These are phyloP conservation scores for Colletotrichum agaves DNA, from an alignment of 2,329 filamentous ascomycete genomes.

Conservation along the genomic window DNA sequence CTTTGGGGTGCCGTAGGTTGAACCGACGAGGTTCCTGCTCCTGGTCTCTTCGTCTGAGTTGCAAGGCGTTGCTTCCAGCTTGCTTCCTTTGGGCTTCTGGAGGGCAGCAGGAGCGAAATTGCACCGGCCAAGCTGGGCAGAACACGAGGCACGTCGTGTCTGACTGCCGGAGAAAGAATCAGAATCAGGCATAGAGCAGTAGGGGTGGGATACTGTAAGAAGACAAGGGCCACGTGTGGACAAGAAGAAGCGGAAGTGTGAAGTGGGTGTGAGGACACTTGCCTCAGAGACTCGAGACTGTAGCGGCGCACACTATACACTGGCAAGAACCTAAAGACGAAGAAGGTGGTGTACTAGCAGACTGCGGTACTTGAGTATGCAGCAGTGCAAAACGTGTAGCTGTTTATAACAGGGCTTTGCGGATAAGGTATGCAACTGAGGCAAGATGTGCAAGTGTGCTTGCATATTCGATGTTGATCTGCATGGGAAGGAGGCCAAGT, in stretches of 20 bases:
- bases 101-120: slow-evolving; percentile 27
- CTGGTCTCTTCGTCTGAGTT: slow-evolving; percentile 12
- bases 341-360: background rate
- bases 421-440: slow-evolving; percentile 17
- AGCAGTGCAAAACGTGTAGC: background rate
- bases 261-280: background rate
- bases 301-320: slow-evolving; percentile 3
- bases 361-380: background rate
- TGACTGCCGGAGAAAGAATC: slow-evolving; percentile 34
- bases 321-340: slow-evolving; percentile 12
- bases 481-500: slow-evolving; percentile 27
- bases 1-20: background rate
- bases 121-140: slow-evolving; percentile 27
- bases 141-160: slow-evolving; percentile 27
- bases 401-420: background rate
- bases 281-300: background rate
- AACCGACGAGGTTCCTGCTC: slow-evolving; percentile 2
- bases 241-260: background rate
- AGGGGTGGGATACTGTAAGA: slow-evolving; percentile 13
- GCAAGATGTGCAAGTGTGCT: slow-evolving; percentile 26
- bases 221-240: slow-evolving; percentile 24
- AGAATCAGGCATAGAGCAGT: slow-evolving; percentile 35
- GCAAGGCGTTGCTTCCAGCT: slow-evolving; percentile 18
- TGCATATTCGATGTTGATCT: slow-evolving; percentile 24
- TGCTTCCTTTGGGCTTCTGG: slow-evolving; percentile 25